Evolutionary conservation across 2,329 filamentous ascomycete genomes (phyloP), one percentile per base, ranked within the genome.

Genomic region (Ceratocystis huliohia): DNA sequence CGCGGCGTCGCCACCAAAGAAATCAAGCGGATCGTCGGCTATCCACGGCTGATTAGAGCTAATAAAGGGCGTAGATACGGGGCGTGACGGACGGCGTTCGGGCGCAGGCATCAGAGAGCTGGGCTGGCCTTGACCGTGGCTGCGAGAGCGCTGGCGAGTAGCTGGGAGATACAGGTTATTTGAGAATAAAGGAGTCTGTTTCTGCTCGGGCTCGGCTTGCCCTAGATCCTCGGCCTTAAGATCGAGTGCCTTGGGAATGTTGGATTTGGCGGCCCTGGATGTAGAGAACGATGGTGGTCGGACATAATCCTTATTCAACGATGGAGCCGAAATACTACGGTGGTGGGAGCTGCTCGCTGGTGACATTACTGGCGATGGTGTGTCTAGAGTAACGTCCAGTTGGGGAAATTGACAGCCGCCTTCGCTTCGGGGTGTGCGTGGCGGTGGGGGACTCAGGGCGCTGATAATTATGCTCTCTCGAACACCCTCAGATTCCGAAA

Each of bases 41-140:
- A 67, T 46, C 66, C 66, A 67, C 0, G 66, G 66, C 62, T 67
- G 62, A 33, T 67, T 67, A 33, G 66, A 65, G 17, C 62, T 33
- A 33, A 67, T 62, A 46, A 62, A 67, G 10, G 66, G 63, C 22
- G 66, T 65, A 13, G 63, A 65, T n/a, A 67, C 33, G 15, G 66
- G 66, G 3, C 63, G 64, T 28, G 57, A 50, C 1, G 63, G 44
- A 13, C 41, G 33, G 46, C 28, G 41, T 25, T 65, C 22, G 8
- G 3, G 4, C 25, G 45, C 1, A 5, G 44, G 37, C 45, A 50
- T 37, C 2, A 25, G n/a, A 22, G 20, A 30, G 53, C 4, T 13
- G 5, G 22, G 30, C 5, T 46, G 30, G 41, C 57, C 28, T 17
- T 57, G 63, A 13, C 63, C 63, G 2, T 64, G 46, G 5, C 62